Conservation (phyloP, 805 yeast genomes). For the Candida oleophila region DNA sequence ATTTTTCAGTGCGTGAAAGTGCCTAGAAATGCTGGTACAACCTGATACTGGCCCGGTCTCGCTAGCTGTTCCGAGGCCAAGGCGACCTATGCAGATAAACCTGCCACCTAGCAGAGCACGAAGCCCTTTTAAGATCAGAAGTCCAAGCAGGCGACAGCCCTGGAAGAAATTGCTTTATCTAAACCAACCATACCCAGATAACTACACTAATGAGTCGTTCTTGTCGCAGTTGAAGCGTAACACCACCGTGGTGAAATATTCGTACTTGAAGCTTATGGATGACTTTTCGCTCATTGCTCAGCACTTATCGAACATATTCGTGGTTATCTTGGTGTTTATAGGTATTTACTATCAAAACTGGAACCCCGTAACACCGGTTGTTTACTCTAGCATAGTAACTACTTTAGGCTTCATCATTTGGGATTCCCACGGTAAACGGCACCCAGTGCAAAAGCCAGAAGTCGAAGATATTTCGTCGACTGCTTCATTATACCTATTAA, state of each 20-base stretch:
- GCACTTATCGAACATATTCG: slow-evolving; percentile 61
- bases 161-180: slow-evolving; percentile 90
- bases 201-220: slow-evolving; percentile 80
- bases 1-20: neutral
- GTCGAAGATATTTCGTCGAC: neutral
- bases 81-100: neutral
- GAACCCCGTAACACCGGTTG: slow-evolving; percentile 48
- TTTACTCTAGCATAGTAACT: slow-evolving; percentile 21
- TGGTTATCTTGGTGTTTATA: slow-evolving; percentile 67
- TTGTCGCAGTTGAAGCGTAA: slow-evolving; percentile 77
- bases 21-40: neutral
- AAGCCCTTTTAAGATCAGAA: neutral
- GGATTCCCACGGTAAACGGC: slow-evolving; percentile 19
- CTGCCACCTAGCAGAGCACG: neutral
- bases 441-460: slow-evolving; percentile 16
- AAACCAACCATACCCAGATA: slow-evolving; percentile 85
- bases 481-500: neutral
- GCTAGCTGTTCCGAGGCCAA: neutral
- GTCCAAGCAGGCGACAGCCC: slow-evolving; percentile 25
- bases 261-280: slow-evolving; percentile 60
- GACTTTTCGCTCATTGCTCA: slow-evolving; percentile 69
- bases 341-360: slow-evolving; percentile 53
- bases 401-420: slow-evolving; percentile 34
- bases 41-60: neutral
- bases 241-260: slow-evolving; percentile 67